Evolutionary conservation across 345 rosid species (phyloP), one percentile per base, ranked within the genome.

Genomic region (Reutealis trisperma): DNA sequence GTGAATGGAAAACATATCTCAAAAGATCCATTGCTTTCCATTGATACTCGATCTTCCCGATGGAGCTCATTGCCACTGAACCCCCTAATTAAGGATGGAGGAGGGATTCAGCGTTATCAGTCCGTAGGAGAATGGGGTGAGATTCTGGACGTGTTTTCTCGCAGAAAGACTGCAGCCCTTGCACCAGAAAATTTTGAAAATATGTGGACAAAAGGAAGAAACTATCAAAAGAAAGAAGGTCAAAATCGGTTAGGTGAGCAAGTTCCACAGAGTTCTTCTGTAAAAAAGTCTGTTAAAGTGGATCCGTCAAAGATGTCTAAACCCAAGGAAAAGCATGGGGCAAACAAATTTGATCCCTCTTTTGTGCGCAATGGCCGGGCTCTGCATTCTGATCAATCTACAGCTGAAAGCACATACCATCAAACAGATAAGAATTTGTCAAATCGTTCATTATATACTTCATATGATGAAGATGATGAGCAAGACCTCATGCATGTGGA

Each of bases 161-260:
- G 85, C 61, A 96, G 93, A 87, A 96, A 91, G 87, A 89, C 90
- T 72, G 92, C 88, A 74, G 89, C 88, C 51, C 98, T 96, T 83
- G 93, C 99, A 68, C 97, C 98, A 9, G 99, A 94, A 84, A 87
- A 96, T 86, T 89, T 96, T 78, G 99, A 96, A 65, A 94, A 92
- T 80, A 86, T 96, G 90, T 96, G 99, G 99, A 83, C 98, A 19
- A 96, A 94, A 85, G 99, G 99, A 82, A 91, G 92, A 88, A 88
- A 92, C 58, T 94, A 93, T 83, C 86, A 66, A 81, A 88, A 80
- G 82, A 92, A 85, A 83, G 87, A 86, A 66, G 83, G 82, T 19
- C 86, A 84, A 79, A 82, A 84, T 78, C 65, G 60, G 67, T n/a
- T 76, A 24, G 75, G 34, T 47, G 85, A 90, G 75, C 87, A 83